A percentile compares a stretch with the other conserved stretches of the same genome.
Conservation (phyloP, 805 yeast species). For the Maudiozyma serrabonitensis region DNA sequence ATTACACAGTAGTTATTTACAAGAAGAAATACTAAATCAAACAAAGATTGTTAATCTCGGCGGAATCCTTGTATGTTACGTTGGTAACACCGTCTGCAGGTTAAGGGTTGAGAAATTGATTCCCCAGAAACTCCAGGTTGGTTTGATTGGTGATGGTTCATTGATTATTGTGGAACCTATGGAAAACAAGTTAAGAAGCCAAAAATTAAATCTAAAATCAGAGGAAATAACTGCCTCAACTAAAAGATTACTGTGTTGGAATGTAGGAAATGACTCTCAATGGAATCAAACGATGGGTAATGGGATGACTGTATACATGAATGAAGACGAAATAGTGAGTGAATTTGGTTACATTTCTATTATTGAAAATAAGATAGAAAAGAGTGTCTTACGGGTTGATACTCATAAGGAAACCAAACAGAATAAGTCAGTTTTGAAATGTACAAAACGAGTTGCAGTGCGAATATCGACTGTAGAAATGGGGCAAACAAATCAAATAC, state of each 20-base stretch:
- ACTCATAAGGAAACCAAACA: too few species aligned
- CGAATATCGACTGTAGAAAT: neutral
- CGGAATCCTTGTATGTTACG: constrained; percentile 59
- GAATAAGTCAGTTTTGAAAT: neutral
- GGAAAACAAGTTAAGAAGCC: constrained; percentile 28
- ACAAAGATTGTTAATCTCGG: constrained; percentile 59
- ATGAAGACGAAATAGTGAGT: constrained; percentile 4
- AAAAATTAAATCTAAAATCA: constrained; percentile 1
- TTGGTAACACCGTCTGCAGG: constrained; percentile 51
- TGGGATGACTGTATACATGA: neutral
- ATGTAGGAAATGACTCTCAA: neutral
- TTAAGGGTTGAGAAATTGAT: constrained; percentile 43
- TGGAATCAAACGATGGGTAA: neutral
- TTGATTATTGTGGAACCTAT: constrained; percentile 75
- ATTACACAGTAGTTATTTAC: constrained; percentile 66
- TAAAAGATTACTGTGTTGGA: constrained; percentile 6
- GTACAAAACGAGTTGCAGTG: constrained; percentile 2
- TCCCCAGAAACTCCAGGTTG: constrained; percentile 32
- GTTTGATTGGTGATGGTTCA: constrained; percentile 51
- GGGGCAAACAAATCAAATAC: neutral
- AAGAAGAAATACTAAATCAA: constrained; percentile 65
- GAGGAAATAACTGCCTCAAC: neutral
- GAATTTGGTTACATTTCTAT: constrained; percentile 26
- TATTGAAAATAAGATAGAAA: constrained; percentile 11
- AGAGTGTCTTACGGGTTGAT: neutral